Base-by-base conservation (phyloP, 495 filamentous ascomycete genomes). In the Aspergillus sclerotiicarbonarius region DNA sequence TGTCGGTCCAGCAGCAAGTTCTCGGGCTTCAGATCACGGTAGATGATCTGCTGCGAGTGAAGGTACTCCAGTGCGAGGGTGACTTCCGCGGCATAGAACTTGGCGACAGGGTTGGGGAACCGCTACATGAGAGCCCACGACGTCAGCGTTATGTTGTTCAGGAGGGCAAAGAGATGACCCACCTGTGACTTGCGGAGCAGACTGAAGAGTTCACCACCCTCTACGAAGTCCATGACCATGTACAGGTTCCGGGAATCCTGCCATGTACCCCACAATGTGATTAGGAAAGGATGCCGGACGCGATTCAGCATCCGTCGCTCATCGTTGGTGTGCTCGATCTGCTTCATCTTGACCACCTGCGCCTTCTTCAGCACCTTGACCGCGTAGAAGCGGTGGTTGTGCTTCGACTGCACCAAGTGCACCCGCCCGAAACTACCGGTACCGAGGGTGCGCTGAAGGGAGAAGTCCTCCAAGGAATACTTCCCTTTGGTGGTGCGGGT, bases 141-240 rank as follows among this genome's bases (percentile, higher is more conserved):
- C 20, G 30, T 51, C 25, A 43, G 47, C 18, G 19, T 44, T 32
- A n/a, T 5, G 25, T 9, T 16, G n/a, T 19, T 41, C 20, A 18
- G 12, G 10, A 45, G 20, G 25, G 31, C n/a, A n/a, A 29, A 18
- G 35, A 5, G 45, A 44, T 18, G 44, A 79, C 88, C 75, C 79
- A 97, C 94, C 81, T 96, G 95, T 37, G 93, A 97, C 75, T 97
- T 97, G 56, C 95, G 84, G 55, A 98, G 77, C 62, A 98, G 70
- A 66, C 92, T 97, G 73, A 98, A 98, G 51, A 98, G 79, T 78
- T 98, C 95, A 56, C 94, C 94, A 62, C 94, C 94, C 73, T 98
- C 95, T n/a, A 98, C 90, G 77, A 98, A 98, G 67, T 98, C 94
- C 94, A 98, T 98, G 62, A 98, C 94, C 94, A 98, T 98, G 80